Conservation (phyloP, 495 filamentous ascomycete genomes). For the Tuber calosporum region DNA sequence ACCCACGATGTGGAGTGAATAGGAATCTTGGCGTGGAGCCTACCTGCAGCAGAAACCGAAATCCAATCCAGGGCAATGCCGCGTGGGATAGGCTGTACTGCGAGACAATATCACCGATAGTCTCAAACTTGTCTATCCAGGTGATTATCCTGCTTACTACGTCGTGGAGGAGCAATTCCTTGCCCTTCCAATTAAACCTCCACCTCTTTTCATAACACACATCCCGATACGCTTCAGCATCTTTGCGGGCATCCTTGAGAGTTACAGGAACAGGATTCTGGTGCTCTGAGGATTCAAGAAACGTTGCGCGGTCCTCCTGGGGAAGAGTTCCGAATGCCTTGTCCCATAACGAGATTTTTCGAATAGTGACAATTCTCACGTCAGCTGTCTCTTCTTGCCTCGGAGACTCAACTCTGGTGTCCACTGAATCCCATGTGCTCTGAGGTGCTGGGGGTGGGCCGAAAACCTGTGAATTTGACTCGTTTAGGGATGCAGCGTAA, state of each 20-base stretch:
- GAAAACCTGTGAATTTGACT: neutral
- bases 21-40: slow-evolving; percentile 3
- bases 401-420: neutral
- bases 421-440: neutral
- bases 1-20: neutral
- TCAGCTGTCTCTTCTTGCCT: neutral
- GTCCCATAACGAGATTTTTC: slow-evolving; percentile 12
- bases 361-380: neutral
- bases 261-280: neutral
- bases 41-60: slow-evolving; percentile 46
- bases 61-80: slow-evolving; percentile 46
- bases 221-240: neutral
- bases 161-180: slow-evolving; percentile 43
- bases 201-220: slow-evolving; percentile 23
- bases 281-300: neutral
- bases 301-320: neutral
- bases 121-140: slow-evolving; percentile 45
- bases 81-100: slow-evolving; percentile 46
- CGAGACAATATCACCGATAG: slow-evolving; percentile 43
- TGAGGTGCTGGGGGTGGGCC: neutral
- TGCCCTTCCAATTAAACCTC: slow-evolving; percentile 34
- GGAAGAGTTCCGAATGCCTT: slow-evolving; percentile 6
- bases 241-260: slow-evolving; percentile 7
- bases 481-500: neutral
- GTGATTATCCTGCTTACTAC: slow-evolving; percentile 42